Base-by-base conservation (phyloP, 495 filamentous ascomycete genomes). In the Hyaloscypha bicolor region DNA sequence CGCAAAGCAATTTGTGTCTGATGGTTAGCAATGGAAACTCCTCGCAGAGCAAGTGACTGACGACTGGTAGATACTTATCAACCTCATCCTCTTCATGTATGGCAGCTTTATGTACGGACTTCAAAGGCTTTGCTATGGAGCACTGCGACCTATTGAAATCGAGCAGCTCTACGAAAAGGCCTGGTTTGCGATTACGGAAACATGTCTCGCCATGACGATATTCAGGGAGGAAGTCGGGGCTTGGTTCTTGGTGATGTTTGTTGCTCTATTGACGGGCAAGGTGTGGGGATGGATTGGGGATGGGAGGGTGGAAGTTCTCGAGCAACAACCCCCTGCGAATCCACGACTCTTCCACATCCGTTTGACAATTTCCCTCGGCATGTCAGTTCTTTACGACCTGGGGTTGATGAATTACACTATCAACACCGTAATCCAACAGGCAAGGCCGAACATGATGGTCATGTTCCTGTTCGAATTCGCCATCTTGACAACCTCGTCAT, bases 391-490 rank as follows among this genome's bases (percentile, higher is more conserved):
- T 19, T 96, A 94, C 78, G 88, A 96, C 76, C 73, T 85, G 30
- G 89, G 84, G 69, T 86, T 99, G 79, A 82, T 97, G 66, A 81
- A 79, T 30, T 97, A 97, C 74, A 90, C 90, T 67, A 80, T 96
- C 71, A 83, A 87, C 11, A 91, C 90, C 2, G 93, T 99, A 31
- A 87, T 97, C 22, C 85, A 90, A 55, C 87, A 93, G 67, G 91
- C 95, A 0, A 87, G 91, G 22, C 93, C 95, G 0, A 93, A 95
- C 62, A 97, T 99, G 92, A 99, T 99, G 96, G 92, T 99, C 64
- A 98, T 98, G 93, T 99, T 99, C 74, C 88, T 93, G 21, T 98
- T 99, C 72, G 95, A 99, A 76, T 99, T 98, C 71, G 93, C 93
- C 14, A 87, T 99, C 65, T 78, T 98, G 65, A 81, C 87, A 4